Conservation (phyloP, 2,329 filamentous ascomycete genomes). For the Pseudogymnoascus sp. region DNA sequence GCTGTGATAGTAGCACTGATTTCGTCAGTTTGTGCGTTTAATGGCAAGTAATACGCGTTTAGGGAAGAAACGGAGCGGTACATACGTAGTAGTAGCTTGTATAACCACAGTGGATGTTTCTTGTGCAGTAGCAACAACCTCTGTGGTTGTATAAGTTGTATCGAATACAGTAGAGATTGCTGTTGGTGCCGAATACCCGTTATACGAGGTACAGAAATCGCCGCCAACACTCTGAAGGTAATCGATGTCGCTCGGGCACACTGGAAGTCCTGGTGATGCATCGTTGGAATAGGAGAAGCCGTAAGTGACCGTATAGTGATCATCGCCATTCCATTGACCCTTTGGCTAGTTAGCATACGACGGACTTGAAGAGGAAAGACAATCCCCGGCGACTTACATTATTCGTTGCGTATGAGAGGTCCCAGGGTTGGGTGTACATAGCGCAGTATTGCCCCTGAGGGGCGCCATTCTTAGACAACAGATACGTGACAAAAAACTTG, state of each 20-base stretch:
- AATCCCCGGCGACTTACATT: neutral
- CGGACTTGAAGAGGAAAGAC: neutral
- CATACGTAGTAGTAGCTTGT: neutral
- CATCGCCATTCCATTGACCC: slow-evolving; percentile 21
- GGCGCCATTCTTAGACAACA: slow-evolving; percentile 34
- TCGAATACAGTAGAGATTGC: neutral
- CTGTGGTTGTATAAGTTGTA: neutral
- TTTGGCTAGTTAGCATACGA: neutral
- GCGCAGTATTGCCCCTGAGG: slow-evolving; percentile 35
- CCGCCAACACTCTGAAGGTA: neutral
- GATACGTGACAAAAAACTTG: slow-evolving; percentile 35
- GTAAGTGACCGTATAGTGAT: slow-evolving; percentile 22
- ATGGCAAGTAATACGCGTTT: neutral
- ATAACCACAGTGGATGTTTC: neutral
- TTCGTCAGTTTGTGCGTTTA: neutral
- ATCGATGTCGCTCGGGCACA: neutral
- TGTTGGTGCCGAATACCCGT: neutral
- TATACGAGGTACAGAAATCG: neutral
- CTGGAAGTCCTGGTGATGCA: neutral
- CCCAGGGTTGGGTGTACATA: slow-evolving; percentile 33
- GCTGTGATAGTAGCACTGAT: neutral
- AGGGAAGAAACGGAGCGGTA: neutral
- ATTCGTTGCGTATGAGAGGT: slow-evolving; percentile 13
- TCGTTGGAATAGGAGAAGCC: slow-evolving; percentile 16
- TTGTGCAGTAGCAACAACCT: neutral